Conservation (phyloP, 208 protist species). For the Leishmania aethiopica region DNA sequence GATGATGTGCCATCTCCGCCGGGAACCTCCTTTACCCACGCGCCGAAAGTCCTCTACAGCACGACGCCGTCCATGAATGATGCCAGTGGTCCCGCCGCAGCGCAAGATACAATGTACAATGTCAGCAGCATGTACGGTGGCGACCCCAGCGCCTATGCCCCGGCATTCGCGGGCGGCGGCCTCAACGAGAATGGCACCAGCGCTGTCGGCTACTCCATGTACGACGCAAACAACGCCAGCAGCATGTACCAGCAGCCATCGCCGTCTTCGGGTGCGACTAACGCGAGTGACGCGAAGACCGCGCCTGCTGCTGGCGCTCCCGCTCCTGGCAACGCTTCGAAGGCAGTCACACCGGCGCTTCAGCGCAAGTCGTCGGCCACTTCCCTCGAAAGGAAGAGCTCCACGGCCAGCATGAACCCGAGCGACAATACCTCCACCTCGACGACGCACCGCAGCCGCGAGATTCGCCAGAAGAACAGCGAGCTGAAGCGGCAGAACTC, state of each 20-base stretch:
- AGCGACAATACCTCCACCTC: not conserved
- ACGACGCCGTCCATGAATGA: constrained; percentile 7
- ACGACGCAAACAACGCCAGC: constrained; percentile 8
- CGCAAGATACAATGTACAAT: constrained; percentile 1
- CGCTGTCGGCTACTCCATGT: constrained; percentile 6
- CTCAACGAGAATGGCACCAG: not conserved
- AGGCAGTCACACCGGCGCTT: not conserved
- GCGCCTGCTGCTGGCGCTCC: not conserved
- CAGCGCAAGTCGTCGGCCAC: constrained; percentile 1
- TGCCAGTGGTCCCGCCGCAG: not conserved
- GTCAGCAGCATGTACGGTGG: constrained; percentile 30
- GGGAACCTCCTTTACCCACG: constrained; percentile 10
- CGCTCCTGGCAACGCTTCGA: not conserved
- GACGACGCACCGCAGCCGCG: constrained; percentile 28
- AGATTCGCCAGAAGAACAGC: constrained; percentile 40
- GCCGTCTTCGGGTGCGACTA: not conserved
- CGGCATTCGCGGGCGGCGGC: not conserved
- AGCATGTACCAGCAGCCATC: constrained; percentile 9
- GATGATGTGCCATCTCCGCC: not conserved
- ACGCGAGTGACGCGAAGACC: not conserved
- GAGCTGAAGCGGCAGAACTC: constrained; percentile 37
- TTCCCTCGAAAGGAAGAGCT: not conserved
- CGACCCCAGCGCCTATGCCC: constrained; percentile 10
- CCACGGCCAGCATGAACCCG: not conserved
- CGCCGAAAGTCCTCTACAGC: constrained; percentile 21